These are phyloP conservation scores for Astragalus glycyphyllos DNA, from an alignment of 306 rosid species.

Conservation along the genomic window DNA sequence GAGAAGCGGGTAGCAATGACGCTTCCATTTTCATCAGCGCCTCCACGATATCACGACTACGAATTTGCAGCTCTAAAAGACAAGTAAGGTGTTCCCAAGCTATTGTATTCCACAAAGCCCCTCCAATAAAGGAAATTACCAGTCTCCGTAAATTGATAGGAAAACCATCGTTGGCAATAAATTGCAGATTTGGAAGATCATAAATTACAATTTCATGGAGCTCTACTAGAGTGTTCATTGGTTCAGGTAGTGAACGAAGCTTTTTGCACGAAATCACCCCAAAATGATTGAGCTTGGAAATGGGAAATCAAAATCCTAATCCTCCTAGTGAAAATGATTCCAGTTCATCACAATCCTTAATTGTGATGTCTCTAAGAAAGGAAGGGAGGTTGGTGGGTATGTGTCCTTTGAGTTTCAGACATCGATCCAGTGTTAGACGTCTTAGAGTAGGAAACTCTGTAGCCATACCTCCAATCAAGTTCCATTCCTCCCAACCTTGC, in stretches of 20 bases:
- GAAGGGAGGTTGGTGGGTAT: not conserved
- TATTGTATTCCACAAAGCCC: not conserved
- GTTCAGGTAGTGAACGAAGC: too few relatives aligned
- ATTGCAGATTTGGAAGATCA: conserved; percentile 1
- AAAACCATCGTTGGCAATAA: not conserved
- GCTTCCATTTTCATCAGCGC: not conserved
- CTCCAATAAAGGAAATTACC: not conserved
- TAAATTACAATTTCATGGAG: too few relatives aligned
- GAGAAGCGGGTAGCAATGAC: not conserved
- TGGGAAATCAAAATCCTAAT: too few relatives aligned
- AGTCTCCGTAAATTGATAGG: not conserved
- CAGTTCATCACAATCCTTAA: too few relatives aligned
- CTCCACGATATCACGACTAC: not conserved
- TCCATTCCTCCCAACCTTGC: conserved; percentile 27
- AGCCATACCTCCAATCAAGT: not conserved
- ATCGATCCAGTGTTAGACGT: not conserved
- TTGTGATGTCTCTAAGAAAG: not conserved
- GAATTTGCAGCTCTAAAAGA: not conserved
- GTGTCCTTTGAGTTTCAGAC: conserved; percentile 13
- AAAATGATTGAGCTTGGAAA: too few relatives aligned
- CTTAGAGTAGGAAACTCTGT: not conserved
- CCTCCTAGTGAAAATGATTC: too few relatives aligned
- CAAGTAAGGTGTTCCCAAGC: conserved; percentile 2
- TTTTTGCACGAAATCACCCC: too few relatives aligned
- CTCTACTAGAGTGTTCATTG: too few relatives aligned